Base-by-base conservation (phyloP, 768 basidiomycete species). In the Auricularia auricula-judae region DNA sequence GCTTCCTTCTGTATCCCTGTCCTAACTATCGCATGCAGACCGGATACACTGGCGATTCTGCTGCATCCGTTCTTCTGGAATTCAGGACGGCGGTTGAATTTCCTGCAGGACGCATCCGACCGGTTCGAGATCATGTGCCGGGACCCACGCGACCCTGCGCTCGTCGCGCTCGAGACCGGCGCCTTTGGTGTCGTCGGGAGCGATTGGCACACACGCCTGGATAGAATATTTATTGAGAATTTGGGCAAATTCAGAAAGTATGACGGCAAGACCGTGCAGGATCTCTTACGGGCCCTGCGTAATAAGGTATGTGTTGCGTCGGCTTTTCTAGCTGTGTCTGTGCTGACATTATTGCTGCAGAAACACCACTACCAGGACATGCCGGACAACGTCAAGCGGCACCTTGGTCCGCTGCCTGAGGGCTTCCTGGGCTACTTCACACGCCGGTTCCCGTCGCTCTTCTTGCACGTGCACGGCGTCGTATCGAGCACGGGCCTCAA, bases 361-460 rank as follows among this genome's bases (percentile, higher is more conserved):
- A 96, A 94, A 89, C 89, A 98, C 67, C 95, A 98, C 72, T 97
- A 96, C 72, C 96, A 98, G 76, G 97, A 99, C 75, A 77, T 99
- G 11, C 96, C 96, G 1, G 92, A 93, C 67, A 85, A 88, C 68
- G 91, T 93, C 63, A 94, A 91, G 71, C 84, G 88, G 51, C 86
- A 90, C 75, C 80, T 98, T 10, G 95, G 96, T 3, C 80, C 89
- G 12, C 88, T 98, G 81, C 97, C 97, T 0, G 87, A 89, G 66
- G 96, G 96, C 11, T 98, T 91, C 79, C 76, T 99, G 63, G 77
- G 81, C 1, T 99, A 98, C 75, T 99, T 98, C 73, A 98, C 96
- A 2, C 81, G 85, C 36, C 86, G 94, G n/a, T 98, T 89, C 77
- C 97, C 97, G 14, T 79, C 77, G 16, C 81, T 98, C 8, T 93